Evolutionary conservation across 2,329 filamentous ascomycete species (phyloP).

Genomic region (Nakataea oryzae): DNA sequence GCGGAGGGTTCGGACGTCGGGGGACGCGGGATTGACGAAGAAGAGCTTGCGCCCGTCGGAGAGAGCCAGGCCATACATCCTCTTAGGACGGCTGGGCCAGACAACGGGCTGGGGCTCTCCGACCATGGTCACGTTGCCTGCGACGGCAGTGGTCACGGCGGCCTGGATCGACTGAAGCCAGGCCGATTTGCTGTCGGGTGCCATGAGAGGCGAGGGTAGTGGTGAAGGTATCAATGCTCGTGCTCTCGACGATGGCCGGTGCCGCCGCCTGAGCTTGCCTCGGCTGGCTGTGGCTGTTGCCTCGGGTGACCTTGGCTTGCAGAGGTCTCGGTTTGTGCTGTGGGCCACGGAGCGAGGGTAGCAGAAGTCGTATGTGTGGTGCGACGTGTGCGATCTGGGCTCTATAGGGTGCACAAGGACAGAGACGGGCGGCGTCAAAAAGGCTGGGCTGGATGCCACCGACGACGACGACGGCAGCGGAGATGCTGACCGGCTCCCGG

Average conservation of each 20-base stretch:
- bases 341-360: not conserved
- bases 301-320: not conserved
- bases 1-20: conserved; percentile 32
- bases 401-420: not conserved
- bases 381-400: not conserved
- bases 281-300: not conserved
- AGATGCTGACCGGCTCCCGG: not conserved
- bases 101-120: conserved; percentile 21
- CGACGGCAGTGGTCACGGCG: conserved; percentile 20
- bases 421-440: not conserved
- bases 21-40: conserved; percentile 30
- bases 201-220: conserved; percentile 18
- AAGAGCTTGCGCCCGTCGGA: conserved; percentile 29
- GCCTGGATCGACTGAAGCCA: conserved; percentile 20
- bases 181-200: conserved; percentile 8
- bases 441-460: not conserved
- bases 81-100: conserved; percentile 24
- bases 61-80: conserved; percentile 30
- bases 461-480: not conserved
- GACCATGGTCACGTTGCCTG: conserved; percentile 19
- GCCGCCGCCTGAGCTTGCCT: not conserved
- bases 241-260: not conserved
- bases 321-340: not conserved
- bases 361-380: not conserved
- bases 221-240: not conserved